phyloP scores from a whole-genome alignment of 176 grass and related monocot genomes.

The Rhipidocladum racemiflorum region DNA sequence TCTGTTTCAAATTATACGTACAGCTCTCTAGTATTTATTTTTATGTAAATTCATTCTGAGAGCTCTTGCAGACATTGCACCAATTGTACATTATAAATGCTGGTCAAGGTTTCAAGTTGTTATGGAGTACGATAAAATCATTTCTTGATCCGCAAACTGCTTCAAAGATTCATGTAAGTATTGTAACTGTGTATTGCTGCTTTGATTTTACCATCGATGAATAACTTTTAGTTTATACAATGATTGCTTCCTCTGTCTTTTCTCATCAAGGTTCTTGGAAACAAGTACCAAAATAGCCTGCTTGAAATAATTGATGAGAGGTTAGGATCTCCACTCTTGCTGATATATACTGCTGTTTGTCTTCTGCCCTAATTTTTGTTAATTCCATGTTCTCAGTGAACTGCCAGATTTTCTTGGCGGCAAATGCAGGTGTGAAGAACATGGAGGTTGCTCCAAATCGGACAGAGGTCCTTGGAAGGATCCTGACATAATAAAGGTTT shows the following conservation, averaged over 20 bases:
- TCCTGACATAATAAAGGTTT: conserved; percentile 70
- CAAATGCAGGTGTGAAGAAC: conserved; percentile 72
- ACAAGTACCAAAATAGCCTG: conserved; percentile 79
- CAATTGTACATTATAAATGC: conserved; percentile 90
- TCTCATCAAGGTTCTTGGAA: conserved; percentile 77
- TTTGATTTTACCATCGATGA: conserved; percentile 8
- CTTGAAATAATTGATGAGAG: conserved; percentile 89
- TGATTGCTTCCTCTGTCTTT: conserved; percentile 20
- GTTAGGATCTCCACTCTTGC: conserved; percentile 31
- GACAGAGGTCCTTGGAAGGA: conserved; percentile 91
- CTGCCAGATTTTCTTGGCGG: conserved; percentile 92
- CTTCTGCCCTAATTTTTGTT: conserved; percentile 37
- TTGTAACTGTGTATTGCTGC: conserved; percentile 4
- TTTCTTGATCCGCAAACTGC: conserved; percentile 97
- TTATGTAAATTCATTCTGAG: conserved; percentile 24
- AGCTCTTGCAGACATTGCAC: conserved; percentile 60
- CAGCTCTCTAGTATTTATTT: conserved; percentile 1
- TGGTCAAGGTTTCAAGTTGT: conserved; percentile 86
- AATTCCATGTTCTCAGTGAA: conserved; percentile 57
- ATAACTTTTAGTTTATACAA: conserved; percentile 11
- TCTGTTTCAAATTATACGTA: conserved; percentile 25
- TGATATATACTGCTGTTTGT: conserved; percentile 21
- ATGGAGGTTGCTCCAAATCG: conserved; percentile 85
- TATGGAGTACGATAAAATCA: conserved; percentile 90
- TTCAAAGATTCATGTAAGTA: conserved; percentile 83